Evolutionary conservation across 108 stramenopile species (phyloP), one percentile per base, ranked within the genome.

Genomic region (Nitzschia sp.): DNA sequence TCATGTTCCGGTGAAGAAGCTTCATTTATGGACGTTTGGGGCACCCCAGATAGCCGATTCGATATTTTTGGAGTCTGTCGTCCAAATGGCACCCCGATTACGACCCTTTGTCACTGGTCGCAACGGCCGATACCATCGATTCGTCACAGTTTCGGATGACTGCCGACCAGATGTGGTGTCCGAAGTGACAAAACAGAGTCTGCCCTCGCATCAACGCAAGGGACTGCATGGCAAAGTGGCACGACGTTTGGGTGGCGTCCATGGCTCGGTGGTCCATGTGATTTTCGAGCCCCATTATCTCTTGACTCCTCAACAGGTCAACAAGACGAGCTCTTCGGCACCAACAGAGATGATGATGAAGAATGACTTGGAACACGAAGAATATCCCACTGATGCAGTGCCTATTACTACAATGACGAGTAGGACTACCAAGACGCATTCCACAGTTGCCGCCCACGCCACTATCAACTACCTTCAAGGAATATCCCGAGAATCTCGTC

Each of bases 1-100:
- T 1, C 13, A 52, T 6, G 48, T 52, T 16, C 22, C 58, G 17
- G 59, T 52, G 16, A 0, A 8, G 15, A 60, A 71, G 26, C 35
- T 69, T 1, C 68, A 69, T 58, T 23, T 75, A 17, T 81, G 83
- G 83, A 81, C 80, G n/a, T 84, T 76, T 69, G 83, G 83, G 26
- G 80, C 67, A 3, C 77, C 83, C n/a, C 72, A 84, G 53, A 65
- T 84, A 21, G 69, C 74, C 9, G 83, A 84, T 45, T 33, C 45
- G 16, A 11, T 53, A 4, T 84, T 84, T 71, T 73, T 70, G 34
- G 65, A 47, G 33, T 71, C 77, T 32, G 74, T 64, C 21, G 31
- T 64, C 8, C n/a, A 23, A 27, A 11, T 21, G 8, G 66, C 60
- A 23, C 78, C 30, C 8, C 52, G 82, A 13, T 30, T 83, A 21